phyloP scores from a whole-genome alignment of 306 rosid genomes.

The Begonia peltatifolia region DNA sequence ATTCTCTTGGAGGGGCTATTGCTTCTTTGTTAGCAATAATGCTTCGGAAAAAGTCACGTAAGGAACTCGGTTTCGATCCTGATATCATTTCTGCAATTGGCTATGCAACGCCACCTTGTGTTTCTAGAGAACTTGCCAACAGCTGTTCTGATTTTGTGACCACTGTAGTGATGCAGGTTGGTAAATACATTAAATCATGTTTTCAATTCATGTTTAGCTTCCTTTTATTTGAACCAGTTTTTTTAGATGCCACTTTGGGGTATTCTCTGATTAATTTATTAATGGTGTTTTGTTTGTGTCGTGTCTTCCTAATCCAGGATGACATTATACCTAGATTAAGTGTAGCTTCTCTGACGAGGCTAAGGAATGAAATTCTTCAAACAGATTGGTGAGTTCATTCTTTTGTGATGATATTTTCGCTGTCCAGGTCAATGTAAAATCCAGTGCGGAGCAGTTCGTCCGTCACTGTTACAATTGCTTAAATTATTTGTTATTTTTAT shows the following conservation, averaged over 20 bases:
- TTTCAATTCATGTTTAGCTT: conserved; percentile 2
- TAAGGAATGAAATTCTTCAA: conserved; percentile 86
- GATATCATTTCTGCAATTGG: conserved; percentile 77
- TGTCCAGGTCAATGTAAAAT: no score
- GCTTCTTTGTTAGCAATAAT: conserved; percentile 84
- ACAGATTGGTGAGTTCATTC: conserved; percentile 73
- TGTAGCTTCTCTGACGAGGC: conserved; percentile 61
- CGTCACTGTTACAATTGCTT: no score
- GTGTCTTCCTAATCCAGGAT: conserved; percentile 42
- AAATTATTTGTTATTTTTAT: no score
- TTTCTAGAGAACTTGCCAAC: conserved; percentile 77
- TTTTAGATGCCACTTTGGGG: neutral
- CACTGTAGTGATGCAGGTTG: conserved; percentile 89
- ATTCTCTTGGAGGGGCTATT: conserved; percentile 94
- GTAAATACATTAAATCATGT: conserved; percentile 16
- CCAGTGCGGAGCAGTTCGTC: no score
- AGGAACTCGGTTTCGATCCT: conserved; percentile 84
- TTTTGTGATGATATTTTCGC: neutral
- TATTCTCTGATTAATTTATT: conserved; percentile 8
- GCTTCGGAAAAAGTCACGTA: conserved; percentile 56
- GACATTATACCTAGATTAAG: conserved; percentile 77
- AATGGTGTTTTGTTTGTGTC: conserved; percentile 8
- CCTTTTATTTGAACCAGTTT: neutral
- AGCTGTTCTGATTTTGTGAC: conserved; percentile 70
- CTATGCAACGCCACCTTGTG: conserved; percentile 82